Percentiles rank a stretch among this genome's conserved stretches.
Evolutionary conservation across 225 moss, liverwort and hornwort species (phyloP).

Genomic region (Polytrichum commune): DNA sequence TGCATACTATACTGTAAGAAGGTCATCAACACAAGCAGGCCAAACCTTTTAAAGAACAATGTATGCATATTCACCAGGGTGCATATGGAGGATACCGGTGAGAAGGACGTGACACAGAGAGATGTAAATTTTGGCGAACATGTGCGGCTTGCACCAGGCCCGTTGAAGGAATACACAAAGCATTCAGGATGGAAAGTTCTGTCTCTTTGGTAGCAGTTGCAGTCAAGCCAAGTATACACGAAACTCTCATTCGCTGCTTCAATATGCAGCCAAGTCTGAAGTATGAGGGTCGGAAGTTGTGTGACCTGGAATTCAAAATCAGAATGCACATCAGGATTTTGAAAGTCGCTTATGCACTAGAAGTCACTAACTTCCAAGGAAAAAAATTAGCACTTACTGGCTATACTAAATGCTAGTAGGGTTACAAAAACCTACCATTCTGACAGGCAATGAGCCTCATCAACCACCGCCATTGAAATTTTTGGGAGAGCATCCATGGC

Average conservation of each 20-base stretch:
- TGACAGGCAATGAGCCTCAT: constrained; percentile 97
- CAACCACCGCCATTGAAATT: constrained; percentile 78
- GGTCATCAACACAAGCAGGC: neutral
- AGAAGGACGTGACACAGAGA: constrained; percentile 69
- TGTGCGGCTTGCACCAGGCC: constrained; percentile 66
- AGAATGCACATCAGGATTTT: neutral
- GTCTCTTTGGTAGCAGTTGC: constrained; percentile 91
- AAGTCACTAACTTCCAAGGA: no score
- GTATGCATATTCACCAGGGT: neutral
- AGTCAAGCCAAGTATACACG: constrained; percentile 82
- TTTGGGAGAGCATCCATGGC: constrained; percentile 58
- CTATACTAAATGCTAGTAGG: no score
- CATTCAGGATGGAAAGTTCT: constrained; percentile 61
- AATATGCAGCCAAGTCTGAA: constrained; percentile 77
- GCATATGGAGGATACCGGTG: constrained; percentile 45
- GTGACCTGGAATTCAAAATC: constrained; percentile 65
- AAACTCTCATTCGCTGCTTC: constrained; percentile 64
- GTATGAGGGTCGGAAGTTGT: constrained; percentile 95
- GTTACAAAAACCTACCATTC: constrained; percentile 58
- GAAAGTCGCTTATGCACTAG: no score
- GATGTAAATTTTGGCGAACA: constrained; percentile 64
- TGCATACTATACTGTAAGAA: neutral
- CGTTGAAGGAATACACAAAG: constrained; percentile 54
- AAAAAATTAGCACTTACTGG: no score
- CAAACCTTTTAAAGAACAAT: neutral